These are phyloP conservation scores for Pisolithus tinctorius DNA, from an alignment of 768 basidiomycete genomes.

Conservation along the genomic window DNA sequence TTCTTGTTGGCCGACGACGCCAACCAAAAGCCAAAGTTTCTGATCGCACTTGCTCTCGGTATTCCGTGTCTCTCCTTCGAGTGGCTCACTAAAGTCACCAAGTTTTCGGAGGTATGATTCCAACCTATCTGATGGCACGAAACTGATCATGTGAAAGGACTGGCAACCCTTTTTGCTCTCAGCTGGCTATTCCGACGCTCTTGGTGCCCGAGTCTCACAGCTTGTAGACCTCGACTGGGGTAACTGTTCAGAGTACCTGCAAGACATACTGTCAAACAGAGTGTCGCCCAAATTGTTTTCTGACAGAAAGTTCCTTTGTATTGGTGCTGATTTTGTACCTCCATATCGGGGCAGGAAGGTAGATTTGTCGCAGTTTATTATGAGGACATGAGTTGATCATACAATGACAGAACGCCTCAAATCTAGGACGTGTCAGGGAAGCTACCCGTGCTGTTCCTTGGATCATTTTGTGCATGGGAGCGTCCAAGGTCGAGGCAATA, in stretches of 20 bases:
- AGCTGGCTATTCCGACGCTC: constrained; percentile 38
- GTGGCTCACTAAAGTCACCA: constrained; percentile 36
- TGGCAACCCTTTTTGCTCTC: constrained; percentile 61
- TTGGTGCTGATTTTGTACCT: constrained; percentile 52
- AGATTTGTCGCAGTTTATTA: background rate
- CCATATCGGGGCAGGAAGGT: constrained; percentile 20
- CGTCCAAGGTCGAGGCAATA: constrained; percentile 60
- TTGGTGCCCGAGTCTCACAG: constrained; percentile 39
- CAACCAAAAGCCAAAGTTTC: constrained; percentile 70
- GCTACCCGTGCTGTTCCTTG: constrained; percentile 46
- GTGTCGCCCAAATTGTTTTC: constrained; percentile 54
- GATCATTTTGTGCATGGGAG: constrained; percentile 77
- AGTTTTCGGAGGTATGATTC: constrained; percentile 24
- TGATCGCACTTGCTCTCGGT: constrained; percentile 78
- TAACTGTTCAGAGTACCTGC: constrained; percentile 43
- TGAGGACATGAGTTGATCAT: background rate
- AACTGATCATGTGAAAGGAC: constrained; percentile 28
- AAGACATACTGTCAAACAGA: constrained; percentile 50
- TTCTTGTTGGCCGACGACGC: constrained; percentile 64
- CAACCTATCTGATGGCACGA: constrained; percentile 1
- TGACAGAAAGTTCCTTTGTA: constrained; percentile 49
- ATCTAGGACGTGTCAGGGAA: constrained; percentile 29
- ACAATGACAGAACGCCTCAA: constrained; percentile 15
- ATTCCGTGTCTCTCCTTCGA: constrained; percentile 68
- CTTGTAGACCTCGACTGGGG: constrained; percentile 45